These are phyloP conservation scores for Tolypocladium sp. DNA, from an alignment of 2,329 filamentous ascomycete species.

Conservation along the genomic window DNA sequence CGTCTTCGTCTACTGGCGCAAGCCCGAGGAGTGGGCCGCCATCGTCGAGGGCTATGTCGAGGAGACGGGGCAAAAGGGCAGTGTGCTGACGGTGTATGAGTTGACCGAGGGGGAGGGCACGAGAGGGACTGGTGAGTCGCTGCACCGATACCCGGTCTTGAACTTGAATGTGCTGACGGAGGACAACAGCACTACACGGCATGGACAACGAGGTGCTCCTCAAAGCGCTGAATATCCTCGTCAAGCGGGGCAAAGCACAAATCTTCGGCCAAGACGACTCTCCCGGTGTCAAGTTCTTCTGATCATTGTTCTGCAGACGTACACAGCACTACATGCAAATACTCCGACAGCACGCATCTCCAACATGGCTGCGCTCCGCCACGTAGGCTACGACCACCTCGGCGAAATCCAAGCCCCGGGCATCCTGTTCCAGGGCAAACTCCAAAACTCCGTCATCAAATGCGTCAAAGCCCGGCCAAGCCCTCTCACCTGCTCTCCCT, in stretches of 20 bases:
- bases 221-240: conserved; percentile 69
- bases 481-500: conserved; percentile 6
- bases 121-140: conserved; percentile 50
- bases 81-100: conserved; percentile 88
- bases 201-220: conserved; percentile 77
- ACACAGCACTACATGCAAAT: background rate
- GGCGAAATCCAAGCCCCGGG: background rate
- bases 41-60: conserved; percentile 75
- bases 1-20: conserved; percentile 76
- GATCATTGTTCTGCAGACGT: conserved; percentile 17
- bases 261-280: conserved; percentile 86
- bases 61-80: conserved; percentile 77
- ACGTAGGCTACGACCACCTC: background rate
- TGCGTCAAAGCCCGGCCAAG: background rate
- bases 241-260: conserved; percentile 86
- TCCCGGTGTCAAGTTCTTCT: conserved; percentile 95
- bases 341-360: background rate
- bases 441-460: conserved; percentile 12
- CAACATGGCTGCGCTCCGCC: background rate
- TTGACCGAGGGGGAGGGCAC: conserved; percentile 80
- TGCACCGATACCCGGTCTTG: too few relatives aligned
- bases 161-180: background rate
- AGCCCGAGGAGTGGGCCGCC: conserved; percentile 83
- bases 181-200: conserved; percentile 55
- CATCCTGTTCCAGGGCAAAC: background rate